phyloP scores from a whole-genome alignment of 176 grass and related monocot species.

The Aegilops umbellulata region DNA sequence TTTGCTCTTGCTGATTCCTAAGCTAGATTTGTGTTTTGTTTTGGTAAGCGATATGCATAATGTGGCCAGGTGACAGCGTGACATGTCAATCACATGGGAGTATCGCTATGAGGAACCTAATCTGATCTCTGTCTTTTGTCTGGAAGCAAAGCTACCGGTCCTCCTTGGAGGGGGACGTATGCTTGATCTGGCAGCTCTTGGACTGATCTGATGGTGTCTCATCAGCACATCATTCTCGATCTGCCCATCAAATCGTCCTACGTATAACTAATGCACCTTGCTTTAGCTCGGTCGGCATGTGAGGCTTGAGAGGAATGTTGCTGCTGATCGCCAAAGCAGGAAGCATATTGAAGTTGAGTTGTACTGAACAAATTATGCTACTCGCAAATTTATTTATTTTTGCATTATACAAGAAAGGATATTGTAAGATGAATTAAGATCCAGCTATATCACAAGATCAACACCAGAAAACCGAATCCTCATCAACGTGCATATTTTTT shows the following conservation, averaged over 20 bases:
- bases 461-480: background rate
- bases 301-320: background rate
- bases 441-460: background rate
- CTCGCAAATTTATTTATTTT: too few species aligned
- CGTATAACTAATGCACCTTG: background rate
- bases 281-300: background rate
- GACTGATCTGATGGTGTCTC: slow-evolving; percentile 5
- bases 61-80: slow-evolving; percentile 1
- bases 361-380: too few species aligned
- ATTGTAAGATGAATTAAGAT: background rate
- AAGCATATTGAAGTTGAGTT: background rate
- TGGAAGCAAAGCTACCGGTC: slow-evolving; percentile 17
- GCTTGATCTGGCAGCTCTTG: slow-evolving; percentile 13
- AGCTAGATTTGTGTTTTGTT: background rate
- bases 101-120: slow-evolving; percentile 36
- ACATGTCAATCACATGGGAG: slow-evolving; percentile 47
- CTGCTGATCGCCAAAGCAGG: background rate
- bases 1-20: too few species aligned
- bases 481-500: background rate
- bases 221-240: background rate
- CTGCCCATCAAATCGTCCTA: background rate
- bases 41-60: background rate
- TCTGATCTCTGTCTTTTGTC: slow-evolving; percentile 51
- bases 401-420: background rate
- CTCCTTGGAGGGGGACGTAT: slow-evolving; percentile 35